Evolutionary conservation across 352 stramenopile species (phyloP).

Genomic region (Thraustochytrium sp.): DNA sequence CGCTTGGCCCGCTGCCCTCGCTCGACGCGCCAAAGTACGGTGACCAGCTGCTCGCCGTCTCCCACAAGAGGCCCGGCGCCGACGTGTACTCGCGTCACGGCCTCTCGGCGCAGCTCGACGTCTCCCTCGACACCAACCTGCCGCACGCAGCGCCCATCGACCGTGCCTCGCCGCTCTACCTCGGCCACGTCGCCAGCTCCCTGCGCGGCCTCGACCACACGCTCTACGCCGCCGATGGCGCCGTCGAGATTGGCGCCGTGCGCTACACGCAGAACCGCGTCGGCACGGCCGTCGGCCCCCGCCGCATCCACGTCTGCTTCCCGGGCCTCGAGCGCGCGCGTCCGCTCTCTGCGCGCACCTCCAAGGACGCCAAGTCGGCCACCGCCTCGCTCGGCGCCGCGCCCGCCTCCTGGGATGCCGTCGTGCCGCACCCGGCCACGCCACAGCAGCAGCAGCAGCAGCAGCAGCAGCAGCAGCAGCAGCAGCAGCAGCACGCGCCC

Average conservation of each 20-base stretch:
- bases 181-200: slow-evolving; percentile 21
- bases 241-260: slow-evolving; percentile 5
- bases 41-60: slow-evolving; percentile 21
- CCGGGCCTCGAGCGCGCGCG: not conserved
- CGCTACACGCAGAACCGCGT: slow-evolving; percentile 42
- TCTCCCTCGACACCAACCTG: not conserved
- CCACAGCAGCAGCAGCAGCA: not conserved
- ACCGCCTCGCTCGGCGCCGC: not conserved
- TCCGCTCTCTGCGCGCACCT: not conserved
- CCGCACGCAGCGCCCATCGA: not conserved
- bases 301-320: slow-evolving; percentile 41
- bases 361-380: not conserved
- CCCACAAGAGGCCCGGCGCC: not conserved
- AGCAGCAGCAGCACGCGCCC: not conserved
- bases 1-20: slow-evolving; percentile 25
- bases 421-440: no score
- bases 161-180: not conserved
- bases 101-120: slow-evolving; percentile 12
- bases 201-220: slow-evolving; percentile 22
- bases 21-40: slow-evolving; percentile 26
- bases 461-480: not conserved
- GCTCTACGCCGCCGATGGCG: not conserved
- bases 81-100: not conserved
- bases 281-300: not conserved
- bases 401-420: not conserved